Percentiles rank a stretch among this genome's conserved stretches.
These are phyloP conservation scores for Picea abies DNA, from an alignment of 83 land plant species.

Conservation along the genomic window DNA sequence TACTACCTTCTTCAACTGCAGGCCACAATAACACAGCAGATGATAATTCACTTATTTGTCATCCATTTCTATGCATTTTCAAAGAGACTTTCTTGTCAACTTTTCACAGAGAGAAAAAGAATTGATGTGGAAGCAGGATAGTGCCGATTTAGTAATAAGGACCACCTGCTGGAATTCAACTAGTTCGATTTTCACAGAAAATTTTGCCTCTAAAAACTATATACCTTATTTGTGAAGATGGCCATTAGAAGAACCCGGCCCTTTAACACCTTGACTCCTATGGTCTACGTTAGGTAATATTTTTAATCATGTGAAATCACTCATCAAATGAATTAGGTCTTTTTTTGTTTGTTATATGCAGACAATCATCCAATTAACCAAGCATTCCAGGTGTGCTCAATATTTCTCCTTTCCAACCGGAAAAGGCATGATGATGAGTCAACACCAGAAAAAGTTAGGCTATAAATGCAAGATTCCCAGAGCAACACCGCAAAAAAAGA, in stretches of 20 bases:
- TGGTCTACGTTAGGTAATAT: no score
- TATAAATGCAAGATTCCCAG: neutral
- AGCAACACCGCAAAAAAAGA: neutral
- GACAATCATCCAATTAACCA: neutral
- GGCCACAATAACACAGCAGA: conserved; percentile 3
- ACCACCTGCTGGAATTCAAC: neutral
- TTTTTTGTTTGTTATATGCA: neutral
- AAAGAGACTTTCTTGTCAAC: neutral
- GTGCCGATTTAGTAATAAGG: neutral
- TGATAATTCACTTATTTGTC: neutral
- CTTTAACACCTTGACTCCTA: no score
- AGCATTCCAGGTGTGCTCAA: neutral
- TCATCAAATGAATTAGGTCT: neutral
- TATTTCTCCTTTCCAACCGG: neutral
- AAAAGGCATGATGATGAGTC: no score
- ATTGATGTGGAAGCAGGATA: neutral
- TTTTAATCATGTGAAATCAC: no score
- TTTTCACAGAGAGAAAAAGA: neutral
- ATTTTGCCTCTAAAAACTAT: neutral
- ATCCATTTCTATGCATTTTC: neutral
- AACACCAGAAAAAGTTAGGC: no score
- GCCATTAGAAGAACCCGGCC: no score
- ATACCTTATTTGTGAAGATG: no score
- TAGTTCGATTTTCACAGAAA: neutral
- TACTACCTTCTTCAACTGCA: conserved; percentile 35